phyloP scores from a whole-genome alignment of 495 filamentous ascomycete species.

The Durotheca rogersii region DNA sequence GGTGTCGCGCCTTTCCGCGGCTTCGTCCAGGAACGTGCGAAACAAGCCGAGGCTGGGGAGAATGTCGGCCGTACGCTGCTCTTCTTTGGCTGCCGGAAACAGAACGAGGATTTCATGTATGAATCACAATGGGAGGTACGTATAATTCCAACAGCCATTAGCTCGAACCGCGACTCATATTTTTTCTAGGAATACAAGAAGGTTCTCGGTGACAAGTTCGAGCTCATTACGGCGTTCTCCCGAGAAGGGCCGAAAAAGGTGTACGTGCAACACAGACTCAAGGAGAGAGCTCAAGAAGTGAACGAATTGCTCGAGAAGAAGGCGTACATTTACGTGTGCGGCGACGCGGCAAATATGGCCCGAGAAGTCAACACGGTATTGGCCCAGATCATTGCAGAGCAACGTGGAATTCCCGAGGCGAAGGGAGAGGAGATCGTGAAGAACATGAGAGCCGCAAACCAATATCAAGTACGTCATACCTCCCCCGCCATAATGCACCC shows the following conservation, averaged over 20 bases:
- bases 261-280: conserved; percentile 92
- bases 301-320: conserved; percentile 84
- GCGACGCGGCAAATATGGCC: conserved; percentile 98
- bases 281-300: conserved; percentile 78
- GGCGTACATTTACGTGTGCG: conserved; percentile 97
- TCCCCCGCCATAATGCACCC: neutral
- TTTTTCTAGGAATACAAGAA: conserved; percentile 70
- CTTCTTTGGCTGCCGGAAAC: conserved; percentile 91
- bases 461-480: conserved; percentile 74
- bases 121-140: conserved; percentile 89
- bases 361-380: conserved; percentile 89
- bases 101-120: conserved; percentile 88
- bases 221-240: conserved; percentile 90
- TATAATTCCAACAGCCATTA: conserved; percentile 13
- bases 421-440: conserved; percentile 96
- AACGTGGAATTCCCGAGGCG: conserved; percentile 74
- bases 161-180: conserved; percentile 16
- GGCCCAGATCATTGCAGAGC: conserved; percentile 76
- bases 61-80: conserved; percentile 85
- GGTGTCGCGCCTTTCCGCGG: conserved; percentile 95
- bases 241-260: conserved; percentile 83
- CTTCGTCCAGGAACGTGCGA: conserved; percentile 91
- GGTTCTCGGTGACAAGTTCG: conserved; percentile 80
- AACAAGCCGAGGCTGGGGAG: conserved; percentile 74
- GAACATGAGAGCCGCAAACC: conserved; percentile 85